Base-by-base conservation (phyloP, 83 land plant species). In the Diphasiastrum complanatum region DNA sequence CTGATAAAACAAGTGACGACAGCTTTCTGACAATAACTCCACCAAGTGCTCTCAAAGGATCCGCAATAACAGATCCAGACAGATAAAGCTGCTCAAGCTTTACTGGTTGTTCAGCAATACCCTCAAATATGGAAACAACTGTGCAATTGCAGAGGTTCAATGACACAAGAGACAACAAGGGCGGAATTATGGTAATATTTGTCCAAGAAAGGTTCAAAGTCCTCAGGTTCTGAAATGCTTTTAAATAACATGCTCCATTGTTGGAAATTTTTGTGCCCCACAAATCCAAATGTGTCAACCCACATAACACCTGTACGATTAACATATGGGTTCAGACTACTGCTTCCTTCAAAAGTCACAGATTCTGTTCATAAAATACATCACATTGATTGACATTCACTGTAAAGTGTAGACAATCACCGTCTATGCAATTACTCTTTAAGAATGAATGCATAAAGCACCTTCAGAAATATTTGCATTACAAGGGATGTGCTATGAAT, bases 221-320 rank as follows among this genome's bases (percentile, higher is more conserved):
- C 35, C 66, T 78, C 78, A 93, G 60, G 0, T 59, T 78, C 8
- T 78, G 80, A 51, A 89, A 85, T 27, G 28, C 28, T 43, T 49
- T 50, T 46, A 93, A 69, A 52, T 56, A 12, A 49, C 37, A 30
- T 24, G 69, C 83, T 30, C 99, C 96, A 26, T 61, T 52, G 49
- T 89, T 75, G 22, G 96, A 81, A 48, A 93, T 73, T 32, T 76
- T 70, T 72, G 85, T 81, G 14, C 99, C 99, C 99, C 99, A 93
- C 20, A 93, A 36, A 64, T 85, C 86, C 36, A 93, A 65, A 47
- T 80, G 51, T 49, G 81, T 69, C 53, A 93, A 62, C 19, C 60
- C 67, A 47, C 74, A 69, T 53, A 93, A 67, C 12, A 58, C 78
- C 99, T 93, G 65, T 31, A 50, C 2, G 31, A 31, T 28, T 19